Evolutionary conservation across 768 basidiomycete species (phyloP).

Genomic region (Suillus sp.): DNA sequence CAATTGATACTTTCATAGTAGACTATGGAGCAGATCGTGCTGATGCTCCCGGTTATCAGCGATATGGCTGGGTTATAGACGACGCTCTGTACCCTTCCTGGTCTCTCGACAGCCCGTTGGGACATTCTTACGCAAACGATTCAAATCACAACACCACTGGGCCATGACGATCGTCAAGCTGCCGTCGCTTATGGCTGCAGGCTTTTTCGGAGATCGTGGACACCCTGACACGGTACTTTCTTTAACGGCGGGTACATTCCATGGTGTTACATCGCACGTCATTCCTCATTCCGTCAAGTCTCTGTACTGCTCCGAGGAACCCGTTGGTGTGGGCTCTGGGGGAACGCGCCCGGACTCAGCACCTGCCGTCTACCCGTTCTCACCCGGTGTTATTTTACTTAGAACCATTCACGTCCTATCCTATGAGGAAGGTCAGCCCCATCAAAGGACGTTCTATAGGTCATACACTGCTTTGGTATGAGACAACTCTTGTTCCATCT

Average conservation of each 20-base stretch:
- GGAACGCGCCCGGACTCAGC: conserved; percentile 40
- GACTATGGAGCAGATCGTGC: conserved; percentile 53
- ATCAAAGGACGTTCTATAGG: conserved; percentile 44
- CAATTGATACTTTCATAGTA: conserved; percentile 25
- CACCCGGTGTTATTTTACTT: conserved; percentile 40
- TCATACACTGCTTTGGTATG: conserved; percentile 45
- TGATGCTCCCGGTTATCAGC: conserved; percentile 40
- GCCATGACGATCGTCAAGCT: too few species aligned
- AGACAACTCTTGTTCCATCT: background rate
- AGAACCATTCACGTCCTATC: conserved; percentile 44
- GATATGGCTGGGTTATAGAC: conserved; percentile 43
- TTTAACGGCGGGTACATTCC: too few species aligned
- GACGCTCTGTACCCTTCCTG: too few species aligned
- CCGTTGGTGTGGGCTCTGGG: conserved; percentile 48
- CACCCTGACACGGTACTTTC: too few species aligned
- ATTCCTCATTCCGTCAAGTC: conserved; percentile 31
- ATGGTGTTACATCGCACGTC: too few species aligned
- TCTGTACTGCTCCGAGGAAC: conserved; percentile 52
- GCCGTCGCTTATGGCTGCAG: too few species aligned
- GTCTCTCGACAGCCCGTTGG: too few species aligned
- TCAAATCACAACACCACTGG: too few species aligned
- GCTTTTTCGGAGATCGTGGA: too few species aligned
- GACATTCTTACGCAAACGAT: too few species aligned
- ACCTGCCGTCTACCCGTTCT: conserved; percentile 44
- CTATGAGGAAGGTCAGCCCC: conserved; percentile 35